Evolutionary conservation across 257 asterid genomes (phyloP), one percentile per base, ranked within the genome.

Genomic region (Jacaranda copaia): DNA sequence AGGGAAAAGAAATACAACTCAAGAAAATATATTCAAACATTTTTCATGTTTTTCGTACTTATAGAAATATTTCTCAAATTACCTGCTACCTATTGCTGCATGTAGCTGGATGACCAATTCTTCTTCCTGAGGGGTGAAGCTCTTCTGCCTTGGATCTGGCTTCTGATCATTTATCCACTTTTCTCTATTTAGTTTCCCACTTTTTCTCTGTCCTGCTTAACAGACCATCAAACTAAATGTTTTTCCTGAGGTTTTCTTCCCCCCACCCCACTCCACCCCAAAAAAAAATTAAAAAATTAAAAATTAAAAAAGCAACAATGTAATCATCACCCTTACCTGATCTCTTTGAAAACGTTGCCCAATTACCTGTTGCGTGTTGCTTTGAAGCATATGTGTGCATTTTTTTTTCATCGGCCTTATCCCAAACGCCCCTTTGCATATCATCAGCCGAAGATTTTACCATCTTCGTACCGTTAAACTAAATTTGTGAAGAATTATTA

Each of bases 41-140:
- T 8, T 16, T 53, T 53, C 7, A 15, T 53, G 20, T 18, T 11
- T 57, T 59, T 20, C 2, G 14, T 32, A 10, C 20, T 25, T 25
- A 36, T 63, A 15, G 15, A 52, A 53, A 52, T 20, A 59, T n/a
- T 43, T 14, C 14, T 70, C 32, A 18, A 16, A n/a, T 55, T 55
- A 93, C 98, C 98, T 91, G 93, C 97, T 92, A 5, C 99, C 99
- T 5, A 94, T 85, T 3, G 95, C 85, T 56, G 98, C 81, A 84
- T 94, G 99, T 38, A 94, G 92, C 77, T 91, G 96, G 71, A 94
- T 88, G 25, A 94, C 89, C 76, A 94, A 74, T 38, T 92, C 98
- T 85, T 91, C 98, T 70, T 94, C 98, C 56, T 94, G 93, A 12
- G 90, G 87, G 11, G 95, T 85, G 85, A 94, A 94, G 75, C 74